Conservation (phyloP, 306 rosid species). For the Trifolium dubium region DNA sequence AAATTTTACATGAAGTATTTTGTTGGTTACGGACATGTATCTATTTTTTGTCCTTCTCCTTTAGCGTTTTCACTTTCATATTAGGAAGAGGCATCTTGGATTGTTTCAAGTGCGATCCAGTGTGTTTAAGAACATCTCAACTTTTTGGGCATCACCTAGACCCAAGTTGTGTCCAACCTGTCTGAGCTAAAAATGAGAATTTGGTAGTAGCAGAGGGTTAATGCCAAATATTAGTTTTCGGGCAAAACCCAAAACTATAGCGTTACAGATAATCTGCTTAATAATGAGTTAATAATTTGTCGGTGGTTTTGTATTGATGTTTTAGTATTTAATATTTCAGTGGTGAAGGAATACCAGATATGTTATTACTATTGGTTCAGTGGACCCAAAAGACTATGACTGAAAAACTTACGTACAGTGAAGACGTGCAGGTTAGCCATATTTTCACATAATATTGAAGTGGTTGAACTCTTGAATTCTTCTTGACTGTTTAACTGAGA, state of each 20-base stretch:
- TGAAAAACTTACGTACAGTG: slow-evolving; percentile 80
- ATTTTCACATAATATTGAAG: slow-evolving; percentile 23
- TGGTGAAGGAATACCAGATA: slow-evolving; percentile 93
- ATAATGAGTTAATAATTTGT: neutral
- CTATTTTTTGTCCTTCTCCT: neutral
- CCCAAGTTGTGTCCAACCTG: slow-evolving; percentile 11
- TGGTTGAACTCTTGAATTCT: slow-evolving; percentile 38
- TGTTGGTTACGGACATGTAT: neutral
- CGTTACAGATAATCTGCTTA: neutral
- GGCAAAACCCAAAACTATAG: too few relatives aligned
- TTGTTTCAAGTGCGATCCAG: neutral
- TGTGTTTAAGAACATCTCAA: slow-evolving; percentile 22
- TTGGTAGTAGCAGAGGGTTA: too few relatives aligned
- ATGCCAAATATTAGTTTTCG: too few relatives aligned
- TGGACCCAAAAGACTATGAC: slow-evolving; percentile 93
- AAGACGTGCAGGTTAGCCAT: slow-evolving; percentile 80
- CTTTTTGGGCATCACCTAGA: neutral
- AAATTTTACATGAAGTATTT: slow-evolving; percentile 10
- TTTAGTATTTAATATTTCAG: slow-evolving; percentile 53
- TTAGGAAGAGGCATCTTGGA: slow-evolving; percentile 6
- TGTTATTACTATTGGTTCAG: slow-evolving; percentile 75
- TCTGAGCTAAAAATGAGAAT: slow-evolving; percentile 1
- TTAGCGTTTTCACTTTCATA: neutral
- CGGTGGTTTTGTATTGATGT: slow-evolving; percentile 36
- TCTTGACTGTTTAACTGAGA: slow-evolving; percentile 35